phyloP scores from a whole-genome alignment of 208 protist species.

The Leptomonas pyrrhocoris region DNA sequence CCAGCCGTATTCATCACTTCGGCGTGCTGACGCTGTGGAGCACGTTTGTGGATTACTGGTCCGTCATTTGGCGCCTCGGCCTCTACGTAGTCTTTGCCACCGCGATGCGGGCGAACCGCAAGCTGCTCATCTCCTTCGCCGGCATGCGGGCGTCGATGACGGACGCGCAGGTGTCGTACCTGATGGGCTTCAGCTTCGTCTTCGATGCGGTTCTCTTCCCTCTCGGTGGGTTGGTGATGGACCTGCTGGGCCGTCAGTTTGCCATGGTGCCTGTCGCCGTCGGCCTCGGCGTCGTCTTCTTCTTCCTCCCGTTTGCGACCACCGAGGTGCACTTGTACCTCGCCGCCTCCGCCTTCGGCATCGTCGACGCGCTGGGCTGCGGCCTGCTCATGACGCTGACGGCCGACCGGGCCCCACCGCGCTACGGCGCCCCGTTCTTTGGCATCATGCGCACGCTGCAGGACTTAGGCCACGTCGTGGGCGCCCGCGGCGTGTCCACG shows the following conservation, averaged over 20 bases:
- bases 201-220: conserved; percentile 82
- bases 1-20: conserved; percentile 34
- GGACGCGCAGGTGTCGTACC: conserved; percentile 71
- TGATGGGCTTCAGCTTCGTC: conserved; percentile 71
- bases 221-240: conserved; percentile 79
- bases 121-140: conserved; percentile 80
- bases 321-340: conserved; percentile 49
- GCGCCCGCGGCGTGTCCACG: conserved; percentile 43
- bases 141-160: conserved; percentile 62
- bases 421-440: conserved; percentile 72
- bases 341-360: conserved; percentile 56
- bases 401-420: conserved; percentile 61
- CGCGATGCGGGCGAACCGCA: conserved; percentile 74
- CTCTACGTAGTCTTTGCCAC: conserved; percentile 73
- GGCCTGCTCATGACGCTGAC: conserved; percentile 84
- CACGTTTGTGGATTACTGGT: conserved; percentile 63
- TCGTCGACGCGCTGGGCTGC: conserved; percentile 79
- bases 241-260: conserved; percentile 56
- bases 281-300: conserved; percentile 58
- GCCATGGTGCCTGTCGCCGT: conserved; percentile 65
- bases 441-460: conserved; percentile 85
- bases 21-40: conserved; percentile 35
- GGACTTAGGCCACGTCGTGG: conserved; percentile 76
- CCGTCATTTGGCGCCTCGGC: conserved; percentile 76
- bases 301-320: conserved; percentile 51